phyloP scores from a whole-genome alignment of 305 asterid genomes.

The Fraxinus xanthoxyloides region DNA sequence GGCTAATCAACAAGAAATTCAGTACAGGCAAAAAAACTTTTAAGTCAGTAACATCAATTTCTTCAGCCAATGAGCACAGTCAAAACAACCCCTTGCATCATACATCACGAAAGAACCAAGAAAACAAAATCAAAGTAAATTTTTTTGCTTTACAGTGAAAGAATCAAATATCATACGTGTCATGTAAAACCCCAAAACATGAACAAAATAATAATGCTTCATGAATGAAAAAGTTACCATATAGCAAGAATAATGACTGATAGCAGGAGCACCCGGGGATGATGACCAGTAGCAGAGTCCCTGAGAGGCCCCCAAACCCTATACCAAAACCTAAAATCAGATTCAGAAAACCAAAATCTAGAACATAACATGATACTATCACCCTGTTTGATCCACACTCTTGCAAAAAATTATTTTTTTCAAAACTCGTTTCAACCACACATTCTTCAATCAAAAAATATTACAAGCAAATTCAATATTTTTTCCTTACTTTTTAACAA shows the following conservation, averaged over 20 bases:
- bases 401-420: too few species aligned
- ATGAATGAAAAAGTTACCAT: neutral
- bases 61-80: neutral
- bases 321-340: neutral
- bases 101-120: neutral
- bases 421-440: too few species aligned
- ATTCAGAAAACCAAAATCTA: neutral
- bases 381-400: too few species aligned
- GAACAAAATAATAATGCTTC: neutral
- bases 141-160: neutral
- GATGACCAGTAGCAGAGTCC: neutral
- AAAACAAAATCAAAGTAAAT: neutral
- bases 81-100: neutral
- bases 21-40: neutral
- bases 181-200: neutral
- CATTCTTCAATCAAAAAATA: too few species aligned
- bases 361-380: neutral
- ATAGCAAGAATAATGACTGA: neutral
- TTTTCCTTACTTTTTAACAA: too few species aligned
- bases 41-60: neutral
- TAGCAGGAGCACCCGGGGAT: neutral
- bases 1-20: neutral
- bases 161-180: neutral
- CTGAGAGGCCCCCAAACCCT: neutral
- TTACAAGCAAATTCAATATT: too few species aligned